Evolutionary conservation across 2,329 filamentous ascomycete genomes (phyloP).

Genomic region (Botrytis byssoidea): DNA sequence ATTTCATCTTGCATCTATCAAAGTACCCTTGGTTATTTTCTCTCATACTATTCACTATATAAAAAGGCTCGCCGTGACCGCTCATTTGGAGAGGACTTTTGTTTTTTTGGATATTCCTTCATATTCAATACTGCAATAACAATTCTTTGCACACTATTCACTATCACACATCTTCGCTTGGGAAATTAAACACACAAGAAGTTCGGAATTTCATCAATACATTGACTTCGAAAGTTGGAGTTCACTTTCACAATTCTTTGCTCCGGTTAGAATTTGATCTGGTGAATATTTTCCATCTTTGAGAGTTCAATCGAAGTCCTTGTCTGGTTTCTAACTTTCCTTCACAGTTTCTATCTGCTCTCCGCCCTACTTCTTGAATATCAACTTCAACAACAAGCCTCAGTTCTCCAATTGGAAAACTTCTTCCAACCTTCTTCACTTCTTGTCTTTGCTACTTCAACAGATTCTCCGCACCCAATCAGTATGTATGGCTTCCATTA

Average conservation of each 20-base stretch:
- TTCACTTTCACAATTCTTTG: background rate
- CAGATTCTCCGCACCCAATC: background rate
- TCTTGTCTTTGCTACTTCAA: background rate
- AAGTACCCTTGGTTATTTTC: background rate
- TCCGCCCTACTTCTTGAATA: background rate
- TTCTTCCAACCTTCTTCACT: background rate
- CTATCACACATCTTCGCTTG: background rate
- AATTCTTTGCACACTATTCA: background rate
- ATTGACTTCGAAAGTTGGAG: background rate
- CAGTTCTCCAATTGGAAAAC: background rate
- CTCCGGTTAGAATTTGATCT: background rate
- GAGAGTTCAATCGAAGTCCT: background rate
- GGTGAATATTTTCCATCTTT: constrained; percentile 8
- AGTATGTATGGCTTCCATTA: constrained; percentile 7
- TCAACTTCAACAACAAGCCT: background rate
- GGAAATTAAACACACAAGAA: background rate
- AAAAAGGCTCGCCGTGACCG: background rate
- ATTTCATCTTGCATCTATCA: constrained; percentile 1
- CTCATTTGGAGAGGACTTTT: constrained; percentile 8
- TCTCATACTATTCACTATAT: constrained; percentile 16
- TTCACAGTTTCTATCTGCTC: background rate
- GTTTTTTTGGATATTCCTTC: background rate
- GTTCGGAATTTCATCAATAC: background rate
- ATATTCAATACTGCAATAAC: background rate
- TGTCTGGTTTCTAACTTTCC: background rate